Percentiles rank a stretch among this genome's conserved stretches.
These are phyloP conservation scores for Macrophomina tecta DNA, from an alignment of 2,329 filamentous ascomycete genomes.

Conservation along the genomic window DNA sequence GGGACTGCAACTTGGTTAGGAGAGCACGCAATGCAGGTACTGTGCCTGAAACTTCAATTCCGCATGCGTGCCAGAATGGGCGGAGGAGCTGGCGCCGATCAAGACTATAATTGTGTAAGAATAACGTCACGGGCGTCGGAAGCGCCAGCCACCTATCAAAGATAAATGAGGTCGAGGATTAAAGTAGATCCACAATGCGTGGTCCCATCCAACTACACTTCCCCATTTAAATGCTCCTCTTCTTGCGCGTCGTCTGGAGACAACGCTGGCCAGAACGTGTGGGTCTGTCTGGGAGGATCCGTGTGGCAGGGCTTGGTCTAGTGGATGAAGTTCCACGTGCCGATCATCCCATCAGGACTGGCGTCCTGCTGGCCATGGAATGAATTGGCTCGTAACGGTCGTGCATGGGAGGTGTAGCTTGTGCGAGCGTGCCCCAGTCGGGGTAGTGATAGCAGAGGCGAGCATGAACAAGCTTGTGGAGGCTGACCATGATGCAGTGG, in stretches of 20 bases:
- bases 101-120: neutral
- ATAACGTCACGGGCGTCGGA: neutral
- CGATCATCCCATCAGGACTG: neutral
- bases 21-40: neutral
- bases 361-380: neutral
- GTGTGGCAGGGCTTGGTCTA: neutral
- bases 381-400: neutral
- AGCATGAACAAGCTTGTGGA: neutral
- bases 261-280: neutral
- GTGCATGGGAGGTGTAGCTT: neutral
- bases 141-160: neutral
- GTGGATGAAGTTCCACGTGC: constrained; percentile 1
- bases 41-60: neutral
- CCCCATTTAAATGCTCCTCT: neutral
- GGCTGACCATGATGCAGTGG: neutral
- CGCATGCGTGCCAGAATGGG: neutral
- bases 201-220: neutral
- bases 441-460: neutral
- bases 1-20: neutral
- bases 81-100: neutral
- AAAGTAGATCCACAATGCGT: neutral
- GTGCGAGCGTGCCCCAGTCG: neutral
- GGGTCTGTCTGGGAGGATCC: neutral
- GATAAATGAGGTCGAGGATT: neutral
- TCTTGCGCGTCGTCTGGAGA: neutral